phyloP scores from a whole-genome alignment of 2,329 filamentous ascomycete genomes.

The Microdochium paspali region DNA sequence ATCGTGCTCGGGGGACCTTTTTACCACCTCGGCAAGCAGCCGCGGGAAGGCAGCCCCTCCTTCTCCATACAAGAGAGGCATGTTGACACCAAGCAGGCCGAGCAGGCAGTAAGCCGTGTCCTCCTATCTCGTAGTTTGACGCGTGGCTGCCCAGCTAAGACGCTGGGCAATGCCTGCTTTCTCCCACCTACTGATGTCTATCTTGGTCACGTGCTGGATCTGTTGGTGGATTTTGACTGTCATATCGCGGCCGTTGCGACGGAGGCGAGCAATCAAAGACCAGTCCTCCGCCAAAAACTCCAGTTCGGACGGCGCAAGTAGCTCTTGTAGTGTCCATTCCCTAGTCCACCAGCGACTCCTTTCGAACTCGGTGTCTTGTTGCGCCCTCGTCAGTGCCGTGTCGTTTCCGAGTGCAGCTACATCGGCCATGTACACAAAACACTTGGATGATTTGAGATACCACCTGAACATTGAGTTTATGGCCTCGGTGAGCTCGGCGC shows the following conservation, averaged over 20 bases:
- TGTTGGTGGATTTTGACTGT: neutral
- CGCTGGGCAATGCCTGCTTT: constrained; percentile 4
- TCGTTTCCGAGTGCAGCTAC: too few species aligned
- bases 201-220: neutral
- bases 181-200: neutral
- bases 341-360: too few species aligned
- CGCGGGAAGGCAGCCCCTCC: too few species aligned
- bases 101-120: constrained; percentile 12
- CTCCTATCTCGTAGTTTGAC: constrained; percentile 7
- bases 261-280: too few species aligned
- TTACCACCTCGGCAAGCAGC: too few species aligned
- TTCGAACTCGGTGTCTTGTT: too few species aligned
- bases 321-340: too few species aligned
- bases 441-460: neutral
- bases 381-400: too few species aligned
- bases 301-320: neutral
- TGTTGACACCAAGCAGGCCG: constrained; percentile 12
- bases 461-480: constrained; percentile 10
- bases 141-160: constrained; percentile 12
- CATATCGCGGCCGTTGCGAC: too few species aligned
- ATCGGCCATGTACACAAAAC: neutral
- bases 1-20: too few species aligned
- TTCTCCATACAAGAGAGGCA: constrained; percentile 13
- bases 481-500: constrained; percentile 6
- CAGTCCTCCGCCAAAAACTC: neutral